Evolutionary conservation across 2,329 filamentous ascomycete genomes (phyloP), one percentile per base, ranked within the genome.

Genomic region (Aspergillus carbonarius): DNA sequence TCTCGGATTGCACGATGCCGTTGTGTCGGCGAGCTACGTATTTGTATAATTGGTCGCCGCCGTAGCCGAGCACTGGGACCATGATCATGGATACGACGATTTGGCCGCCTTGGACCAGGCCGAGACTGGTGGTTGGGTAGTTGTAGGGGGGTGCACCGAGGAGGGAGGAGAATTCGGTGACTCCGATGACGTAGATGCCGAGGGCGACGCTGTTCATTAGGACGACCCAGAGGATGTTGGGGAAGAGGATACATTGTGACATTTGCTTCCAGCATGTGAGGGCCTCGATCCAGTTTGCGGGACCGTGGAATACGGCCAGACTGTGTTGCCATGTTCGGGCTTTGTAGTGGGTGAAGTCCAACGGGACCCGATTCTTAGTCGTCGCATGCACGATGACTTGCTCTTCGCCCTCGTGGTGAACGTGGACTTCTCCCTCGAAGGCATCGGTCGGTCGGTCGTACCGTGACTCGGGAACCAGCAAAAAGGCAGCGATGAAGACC

Each of bases 121-220:
- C 58, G 0, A 60, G 55, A 1, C 55, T 51, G 4, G 55, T 60
- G 6, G 54, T 54, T 2, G 55, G 44, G 35, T 42, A 60, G 20
- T 5, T 50, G 50, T 54, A 60, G 1, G 58, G 58, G 0, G 58
- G 58, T 13, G 55, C 49, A 15, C 53, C 42, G 17, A 60, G 58
- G 27, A 60, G 18, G 13, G 37, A 42, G 17, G 55, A 32, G 32
- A 54, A 61, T 10, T 55, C 58, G 3, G 60, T 54, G 5, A 51
- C 47, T 6, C 55, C 54, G 46, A 61, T 59, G 23, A 61, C 57
- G 20, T 61, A 61, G 49, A 60, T 58, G 0, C 60, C 60, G 5
- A 61, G 50, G 17, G 55, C 47, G 44, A 58, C 56, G 10, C 60
- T 58, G 20, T 61, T 61, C 4, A 61, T 55, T 3, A 61, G 34